Evolutionary conservation across 306 rosid species (phyloP).

Genomic region (Trifolium repens): DNA sequence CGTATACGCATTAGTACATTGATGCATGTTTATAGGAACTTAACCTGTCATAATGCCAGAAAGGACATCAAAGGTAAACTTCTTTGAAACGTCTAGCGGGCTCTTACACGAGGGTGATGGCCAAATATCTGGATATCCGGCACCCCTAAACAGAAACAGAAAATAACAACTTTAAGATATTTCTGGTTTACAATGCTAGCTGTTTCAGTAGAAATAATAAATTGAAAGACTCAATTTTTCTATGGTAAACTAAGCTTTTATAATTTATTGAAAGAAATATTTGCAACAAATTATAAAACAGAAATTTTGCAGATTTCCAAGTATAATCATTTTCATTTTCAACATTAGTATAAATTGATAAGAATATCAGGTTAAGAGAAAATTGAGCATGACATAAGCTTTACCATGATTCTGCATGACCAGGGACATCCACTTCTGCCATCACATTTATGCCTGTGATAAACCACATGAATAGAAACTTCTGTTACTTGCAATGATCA

Average conservation of each 20-base stretch:
- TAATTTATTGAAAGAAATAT: conserved; percentile 5
- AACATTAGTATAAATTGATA: conserved; percentile 1
- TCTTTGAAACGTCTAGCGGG: conserved; percentile 92
- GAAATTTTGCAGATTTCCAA: background rate
- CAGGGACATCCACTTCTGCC: conserved; percentile 98
- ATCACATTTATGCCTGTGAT: conserved; percentile 87
- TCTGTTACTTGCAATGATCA: background rate
- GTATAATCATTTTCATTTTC: conserved; percentile 6
- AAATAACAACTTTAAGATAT: conserved; percentile 25
- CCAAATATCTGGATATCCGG: conserved; percentile 94
- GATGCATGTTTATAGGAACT: conserved; percentile 32
- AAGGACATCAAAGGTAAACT: conserved; percentile 77
- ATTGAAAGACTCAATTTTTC: background rate
- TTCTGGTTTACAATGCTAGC: background rate
- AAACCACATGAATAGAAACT: conserved; percentile 37
- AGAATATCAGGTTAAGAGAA: conserved; percentile 35
- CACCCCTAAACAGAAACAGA: conserved; percentile 66
- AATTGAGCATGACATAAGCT: conserved; percentile 29
- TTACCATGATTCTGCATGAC: conserved; percentile 95
- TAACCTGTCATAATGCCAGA: conserved; percentile 90
- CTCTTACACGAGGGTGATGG: conserved; percentile 83
- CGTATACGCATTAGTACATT: conserved; percentile 5
- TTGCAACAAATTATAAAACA: background rate
- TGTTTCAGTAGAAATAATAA: conserved; percentile 3
- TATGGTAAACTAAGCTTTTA: background rate